Conservation (phyloP, 805 yeast genomes). For the Pichia californica region DNA sequence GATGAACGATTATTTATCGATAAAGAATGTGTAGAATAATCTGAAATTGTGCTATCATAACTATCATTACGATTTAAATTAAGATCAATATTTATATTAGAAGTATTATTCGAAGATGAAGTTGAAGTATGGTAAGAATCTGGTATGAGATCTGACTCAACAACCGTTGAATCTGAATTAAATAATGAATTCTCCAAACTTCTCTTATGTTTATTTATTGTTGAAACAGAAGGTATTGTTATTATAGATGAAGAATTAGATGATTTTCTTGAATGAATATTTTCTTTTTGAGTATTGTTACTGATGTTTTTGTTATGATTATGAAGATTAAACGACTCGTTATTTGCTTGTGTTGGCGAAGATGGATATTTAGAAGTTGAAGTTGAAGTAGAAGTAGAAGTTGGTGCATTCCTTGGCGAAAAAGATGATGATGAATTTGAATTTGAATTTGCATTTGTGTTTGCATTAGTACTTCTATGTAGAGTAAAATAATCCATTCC, state of each 20-base stretch:
- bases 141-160: constrained; percentile 7
- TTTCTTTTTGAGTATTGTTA: too few species aligned
- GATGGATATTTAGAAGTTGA: background rate
- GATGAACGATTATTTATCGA: background rate
- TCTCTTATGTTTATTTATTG: constrained; percentile 7
- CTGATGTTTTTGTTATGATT: too few species aligned
- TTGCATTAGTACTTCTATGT: background rate
- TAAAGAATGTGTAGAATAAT: too few species aligned
- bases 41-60: too few species aligned
- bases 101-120: constrained; percentile 1
- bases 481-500: background rate
- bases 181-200: constrained; percentile 7
- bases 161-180: constrained; percentile 13
- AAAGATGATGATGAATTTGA: background rate
- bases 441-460: background rate
- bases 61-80: too few species aligned
- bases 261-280: background rate
- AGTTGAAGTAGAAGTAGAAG: background rate
- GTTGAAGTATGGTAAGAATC: background rate
- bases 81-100: too few species aligned
- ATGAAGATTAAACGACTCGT: too few species aligned
- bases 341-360: background rate
- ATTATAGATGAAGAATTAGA: background rate
- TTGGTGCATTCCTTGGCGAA: background rate
- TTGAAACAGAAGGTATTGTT: background rate